Evolutionary conservation across 2,329 filamentous ascomycete species (phyloP).

Genomic region (Scedosporium dehoogii): DNA sequence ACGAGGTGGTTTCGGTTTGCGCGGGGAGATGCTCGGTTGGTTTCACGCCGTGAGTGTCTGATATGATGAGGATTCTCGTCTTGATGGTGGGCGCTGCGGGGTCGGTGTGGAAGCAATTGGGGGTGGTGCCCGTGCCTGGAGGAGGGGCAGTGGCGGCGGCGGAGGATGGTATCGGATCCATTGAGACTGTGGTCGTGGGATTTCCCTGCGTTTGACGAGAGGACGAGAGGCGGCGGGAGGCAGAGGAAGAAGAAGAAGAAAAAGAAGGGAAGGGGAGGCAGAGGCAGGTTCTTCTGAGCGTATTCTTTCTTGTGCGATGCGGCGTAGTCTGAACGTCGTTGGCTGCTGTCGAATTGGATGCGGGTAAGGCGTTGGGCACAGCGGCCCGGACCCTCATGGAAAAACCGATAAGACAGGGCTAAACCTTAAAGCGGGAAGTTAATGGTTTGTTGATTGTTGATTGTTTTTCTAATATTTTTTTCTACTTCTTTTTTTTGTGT

Average conservation of each 20-base stretch:
- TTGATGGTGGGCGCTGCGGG: not conserved
- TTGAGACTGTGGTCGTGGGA: not conserved
- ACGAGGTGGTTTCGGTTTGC: not conserved
- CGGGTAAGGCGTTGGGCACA: not conserved
- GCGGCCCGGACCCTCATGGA: not conserved
- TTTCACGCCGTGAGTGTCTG: slow-evolving; percentile 7
- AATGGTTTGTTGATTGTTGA: not conserved
- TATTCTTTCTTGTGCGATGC: not conserved
- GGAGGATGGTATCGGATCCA: not conserved
- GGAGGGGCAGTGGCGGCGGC: not conserved
- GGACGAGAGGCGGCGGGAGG: not conserved
- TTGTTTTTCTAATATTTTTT: not conserved
- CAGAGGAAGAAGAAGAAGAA: not conserved
- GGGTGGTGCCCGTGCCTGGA: not conserved
- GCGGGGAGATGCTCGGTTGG: not conserved
- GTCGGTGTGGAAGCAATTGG: not conserved
- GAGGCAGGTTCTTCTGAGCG: not conserved
- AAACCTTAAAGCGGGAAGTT: not conserved
- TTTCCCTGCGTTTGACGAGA: not conserved
- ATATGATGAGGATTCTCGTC: slow-evolving; percentile 7
- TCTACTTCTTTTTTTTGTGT: not conserved
- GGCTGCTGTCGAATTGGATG: not conserved
- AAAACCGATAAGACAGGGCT: not conserved
- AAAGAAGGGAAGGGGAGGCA: not conserved
- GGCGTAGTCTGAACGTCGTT: not conserved